Evolutionary conservation across 257 asterid species (phyloP).

Genomic region (Henckelia pumila): DNA sequence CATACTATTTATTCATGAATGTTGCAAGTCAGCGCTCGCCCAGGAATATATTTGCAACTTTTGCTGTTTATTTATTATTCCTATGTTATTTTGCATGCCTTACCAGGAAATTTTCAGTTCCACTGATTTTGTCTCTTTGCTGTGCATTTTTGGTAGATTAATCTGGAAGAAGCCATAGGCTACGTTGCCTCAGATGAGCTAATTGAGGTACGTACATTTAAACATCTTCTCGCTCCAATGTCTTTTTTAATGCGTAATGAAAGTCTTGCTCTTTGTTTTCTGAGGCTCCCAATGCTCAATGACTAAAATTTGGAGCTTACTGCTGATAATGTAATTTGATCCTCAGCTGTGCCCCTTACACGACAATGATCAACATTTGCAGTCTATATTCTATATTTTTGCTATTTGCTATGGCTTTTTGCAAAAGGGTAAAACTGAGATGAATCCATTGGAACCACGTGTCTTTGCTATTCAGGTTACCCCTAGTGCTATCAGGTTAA

Average conservation of each 20-base stretch:
- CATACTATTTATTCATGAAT: background rate
- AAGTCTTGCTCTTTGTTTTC: background rate
- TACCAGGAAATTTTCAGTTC: background rate
- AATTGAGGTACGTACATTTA: constrained; percentile 62
- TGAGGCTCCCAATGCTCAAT: background rate
- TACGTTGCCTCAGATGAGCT: constrained; percentile 96
- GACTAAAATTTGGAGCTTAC: background rate
- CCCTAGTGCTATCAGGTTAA: constrained; percentile 79
- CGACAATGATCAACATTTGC: background rate
- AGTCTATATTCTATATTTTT: background rate
- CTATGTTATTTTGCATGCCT: background rate
- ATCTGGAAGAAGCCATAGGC: constrained; percentile 97
- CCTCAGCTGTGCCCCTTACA: background rate
- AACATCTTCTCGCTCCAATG: background rate
- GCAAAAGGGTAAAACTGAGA: background rate
- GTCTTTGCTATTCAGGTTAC: constrained; percentile 64
- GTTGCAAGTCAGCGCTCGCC: background rate
- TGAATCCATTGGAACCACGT: background rate
- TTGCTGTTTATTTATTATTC: background rate
- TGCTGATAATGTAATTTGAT: constrained; percentile 6
- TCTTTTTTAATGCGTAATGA: background rate
- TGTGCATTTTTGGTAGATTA: constrained; percentile 45
- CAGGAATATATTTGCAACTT: background rate
- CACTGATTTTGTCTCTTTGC: constrained; percentile 1
- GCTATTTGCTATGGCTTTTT: background rate